Percentiles rank a stretch among this genome's conserved stretches.
Conservation (phyloP, 805 yeast species). For the Lipomyces chichibuensis region DNA sequence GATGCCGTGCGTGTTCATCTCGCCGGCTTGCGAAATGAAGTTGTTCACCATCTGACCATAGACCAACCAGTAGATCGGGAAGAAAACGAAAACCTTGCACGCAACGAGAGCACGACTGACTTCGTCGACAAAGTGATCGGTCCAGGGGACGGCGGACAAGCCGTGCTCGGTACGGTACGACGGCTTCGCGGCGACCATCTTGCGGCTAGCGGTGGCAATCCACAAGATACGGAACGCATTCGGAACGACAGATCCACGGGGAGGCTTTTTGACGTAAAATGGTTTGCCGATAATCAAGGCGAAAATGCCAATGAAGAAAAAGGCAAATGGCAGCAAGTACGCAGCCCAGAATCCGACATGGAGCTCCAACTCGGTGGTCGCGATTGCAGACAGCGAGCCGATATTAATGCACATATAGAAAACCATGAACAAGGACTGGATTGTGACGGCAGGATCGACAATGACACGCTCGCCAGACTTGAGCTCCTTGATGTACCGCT, state of each 20-base stretch:
- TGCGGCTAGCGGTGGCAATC: slow-evolving; percentile 52
- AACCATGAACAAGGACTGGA: slow-evolving; percentile 73
- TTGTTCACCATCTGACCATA: slow-evolving; percentile 74
- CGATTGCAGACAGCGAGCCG: slow-evolving; percentile 74
- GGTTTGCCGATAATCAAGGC: slow-evolving; percentile 59
- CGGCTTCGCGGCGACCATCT: slow-evolving; percentile 62
- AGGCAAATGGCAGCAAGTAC: slow-evolving; percentile 63
- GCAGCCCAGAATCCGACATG: slow-evolving; percentile 68
- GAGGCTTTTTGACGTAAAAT: slow-evolving; percentile 60
- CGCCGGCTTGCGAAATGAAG: slow-evolving; percentile 73
- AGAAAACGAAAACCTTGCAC: slow-evolving; percentile 72
- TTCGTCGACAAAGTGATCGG: slow-evolving; percentile 73
- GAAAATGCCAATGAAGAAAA: slow-evolving; percentile 61
- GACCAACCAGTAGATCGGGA: slow-evolving; percentile 74
- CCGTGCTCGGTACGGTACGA: slow-evolving; percentile 53
- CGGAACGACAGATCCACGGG: slow-evolving; percentile 62
- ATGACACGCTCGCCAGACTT: slow-evolving; percentile 69
- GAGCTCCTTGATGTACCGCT: slow-evolving; percentile 60
- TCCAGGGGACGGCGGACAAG: slow-evolving; percentile 53
- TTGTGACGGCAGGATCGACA: slow-evolving; percentile 68
- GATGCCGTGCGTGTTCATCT: slow-evolving; percentile 72
- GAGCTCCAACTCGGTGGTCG: slow-evolving; percentile 72
- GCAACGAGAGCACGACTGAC: slow-evolving; percentile 66
- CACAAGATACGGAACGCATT: slow-evolving; percentile 54
- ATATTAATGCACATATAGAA: slow-evolving; percentile 77